phyloP scores from a whole-genome alignment of 1,284 basidiomycete species.

The Clitocybe nebularis region DNA sequence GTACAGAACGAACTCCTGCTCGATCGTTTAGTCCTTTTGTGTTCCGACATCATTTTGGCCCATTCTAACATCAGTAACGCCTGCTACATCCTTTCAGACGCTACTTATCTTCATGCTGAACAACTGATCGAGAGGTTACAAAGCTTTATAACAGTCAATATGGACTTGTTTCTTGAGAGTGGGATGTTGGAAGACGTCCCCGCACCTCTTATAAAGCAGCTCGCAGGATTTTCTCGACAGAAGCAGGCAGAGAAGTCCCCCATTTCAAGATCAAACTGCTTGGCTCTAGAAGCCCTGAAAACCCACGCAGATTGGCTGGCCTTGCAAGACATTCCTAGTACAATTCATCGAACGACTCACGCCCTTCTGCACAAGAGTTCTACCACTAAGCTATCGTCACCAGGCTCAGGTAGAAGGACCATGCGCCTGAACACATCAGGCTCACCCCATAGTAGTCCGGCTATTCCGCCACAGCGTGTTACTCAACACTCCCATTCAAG shows the following conservation, averaged over 20 bases:
- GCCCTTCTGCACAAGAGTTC: slow-evolving; percentile 35
- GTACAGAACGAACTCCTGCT: slow-evolving; percentile 86
- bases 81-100: slow-evolving; percentile 79
- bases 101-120: slow-evolving; percentile 73
- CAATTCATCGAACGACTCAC: slow-evolving; percentile 42
- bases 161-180: slow-evolving; percentile 87
- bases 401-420: slow-evolving; percentile 26
- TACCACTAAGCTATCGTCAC: slow-evolving; percentile 45
- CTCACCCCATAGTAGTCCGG: slow-evolving; percentile 29
- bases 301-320: slow-evolving; percentile 77
- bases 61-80: slow-evolving; percentile 78
- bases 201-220: slow-evolving; percentile 60
- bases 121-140: slow-evolving; percentile 75
- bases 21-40: slow-evolving; percentile 81
- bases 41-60: slow-evolving; percentile 71
- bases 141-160: slow-evolving; percentile 77
- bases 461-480: slow-evolving; percentile 22
- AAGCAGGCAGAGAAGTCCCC: slow-evolving; percentile 70
- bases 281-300: slow-evolving; percentile 59
- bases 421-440: no score
- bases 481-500: slow-evolving; percentile 21
- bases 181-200: slow-evolving; percentile 79
- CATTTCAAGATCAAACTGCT: slow-evolving; percentile 54
- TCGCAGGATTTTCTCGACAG: slow-evolving; percentile 57
- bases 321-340: slow-evolving; percentile 75